Percentiles rank a stretch among this genome's conserved stretches.
Evolutionary conservation across 768 basidiomycete genomes (phyloP).

Genomic region (Chlorophyllum brunneum): DNA sequence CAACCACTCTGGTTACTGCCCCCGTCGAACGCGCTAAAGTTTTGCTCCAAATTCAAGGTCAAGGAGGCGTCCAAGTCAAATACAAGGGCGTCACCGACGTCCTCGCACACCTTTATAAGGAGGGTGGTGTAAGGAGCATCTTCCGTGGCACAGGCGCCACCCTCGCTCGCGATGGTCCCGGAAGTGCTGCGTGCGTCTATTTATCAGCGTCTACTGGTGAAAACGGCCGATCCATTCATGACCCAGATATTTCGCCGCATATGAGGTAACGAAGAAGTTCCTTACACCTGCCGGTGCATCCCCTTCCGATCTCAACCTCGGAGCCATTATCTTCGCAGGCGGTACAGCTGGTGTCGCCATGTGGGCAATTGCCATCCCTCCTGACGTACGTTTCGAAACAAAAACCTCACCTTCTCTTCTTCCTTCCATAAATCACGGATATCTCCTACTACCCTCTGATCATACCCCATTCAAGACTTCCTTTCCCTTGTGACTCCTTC

Average conservation of each 20-base stretch:
- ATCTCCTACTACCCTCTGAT: not conserved
- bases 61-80: conserved; percentile 62
- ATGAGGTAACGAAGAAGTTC: conserved; percentile 88
- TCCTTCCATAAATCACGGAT: not conserved
- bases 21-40: conserved; percentile 98
- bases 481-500: not conserved
- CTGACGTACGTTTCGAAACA: conserved; percentile 62
- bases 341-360: conserved; percentile 95
- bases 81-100: conserved; percentile 95
- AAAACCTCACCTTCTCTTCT: not conserved
- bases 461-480: not conserved
- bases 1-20: conserved; percentile 88
- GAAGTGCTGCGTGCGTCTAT: conserved; percentile 83
- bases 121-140: conserved; percentile 89
- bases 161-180: conserved; percentile 91
- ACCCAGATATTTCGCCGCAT: conserved; percentile 96
- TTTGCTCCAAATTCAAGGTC: conserved; percentile 90
- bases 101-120: conserved; percentile 83
- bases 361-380: conserved; percentile 97
- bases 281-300: conserved; percentile 79
- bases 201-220: too few relatives aligned
- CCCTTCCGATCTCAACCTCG: conserved; percentile 77
- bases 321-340: conserved; percentile 86
- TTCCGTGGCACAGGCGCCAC: conserved; percentile 95
- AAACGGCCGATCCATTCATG: too few relatives aligned